Conservation (phyloP, 179 eudicot genomes). For the Beta lomatogona region DNA sequence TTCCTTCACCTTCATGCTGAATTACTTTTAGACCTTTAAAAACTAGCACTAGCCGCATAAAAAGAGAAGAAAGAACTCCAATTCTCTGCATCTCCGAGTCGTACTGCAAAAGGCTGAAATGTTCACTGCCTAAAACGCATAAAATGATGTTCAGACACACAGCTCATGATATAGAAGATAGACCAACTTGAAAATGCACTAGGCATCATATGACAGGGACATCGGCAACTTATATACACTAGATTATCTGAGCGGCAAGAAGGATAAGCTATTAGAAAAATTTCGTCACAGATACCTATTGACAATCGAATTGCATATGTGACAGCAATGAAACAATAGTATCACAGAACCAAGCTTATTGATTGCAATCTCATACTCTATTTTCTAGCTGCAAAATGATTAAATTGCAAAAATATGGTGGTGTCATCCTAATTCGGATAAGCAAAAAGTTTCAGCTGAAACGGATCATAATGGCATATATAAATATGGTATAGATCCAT, state of each 20-base stretch:
- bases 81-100: constrained; percentile 39
- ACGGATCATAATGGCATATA: constrained; percentile 4
- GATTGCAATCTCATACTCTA: neutral
- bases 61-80: constrained; percentile 53
- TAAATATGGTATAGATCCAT: neutral
- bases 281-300: neutral
- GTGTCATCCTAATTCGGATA: neutral
- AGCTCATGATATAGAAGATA: neutral
- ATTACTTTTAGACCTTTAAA: constrained; percentile 46
- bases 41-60: constrained; percentile 51
- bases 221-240: neutral
- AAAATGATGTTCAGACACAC: constrained; percentile 15
- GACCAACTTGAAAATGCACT: neutral
- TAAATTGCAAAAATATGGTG: neutral
- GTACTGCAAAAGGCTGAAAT: constrained; percentile 36
- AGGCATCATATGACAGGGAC: neutral
- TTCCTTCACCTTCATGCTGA: constrained; percentile 28
- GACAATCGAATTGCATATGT: neutral
- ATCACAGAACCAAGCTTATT: neutral
- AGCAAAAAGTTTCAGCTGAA: neutral
- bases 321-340: neutral
- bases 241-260: neutral
- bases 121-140: constrained; percentile 35
- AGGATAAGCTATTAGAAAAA: neutral
- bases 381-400: neutral